Evolutionary conservation across 768 basidiomycete species (phyloP).

Genomic region (Russula lepida): DNA sequence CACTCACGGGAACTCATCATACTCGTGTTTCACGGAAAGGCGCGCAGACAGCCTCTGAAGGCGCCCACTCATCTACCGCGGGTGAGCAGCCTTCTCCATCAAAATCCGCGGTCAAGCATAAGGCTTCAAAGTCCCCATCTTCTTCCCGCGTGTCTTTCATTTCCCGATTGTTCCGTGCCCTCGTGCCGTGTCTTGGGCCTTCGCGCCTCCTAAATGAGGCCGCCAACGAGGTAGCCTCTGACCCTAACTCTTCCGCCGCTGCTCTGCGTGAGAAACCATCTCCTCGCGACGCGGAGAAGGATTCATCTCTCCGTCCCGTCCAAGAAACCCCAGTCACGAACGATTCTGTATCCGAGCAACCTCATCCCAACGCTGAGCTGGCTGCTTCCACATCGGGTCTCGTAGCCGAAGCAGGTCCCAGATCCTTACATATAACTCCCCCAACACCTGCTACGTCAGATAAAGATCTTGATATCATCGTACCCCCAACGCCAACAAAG

Average conservation of each 20-base stretch:
- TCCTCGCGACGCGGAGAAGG: conserved; percentile 23
- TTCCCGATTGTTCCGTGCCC: conserved; percentile 48
- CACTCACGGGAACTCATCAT: conserved; percentile 34
- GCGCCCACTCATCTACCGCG: conserved; percentile 28
- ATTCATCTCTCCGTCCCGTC: conserved; percentile 16
- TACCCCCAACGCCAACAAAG: conserved; percentile 45
- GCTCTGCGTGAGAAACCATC: conserved; percentile 26
- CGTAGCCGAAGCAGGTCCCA: conserved; percentile 14
- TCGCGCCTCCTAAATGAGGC: conserved; percentile 41
- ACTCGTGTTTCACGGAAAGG: conserved; percentile 29
- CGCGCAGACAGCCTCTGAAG: conserved; percentile 29
- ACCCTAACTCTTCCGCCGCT: conserved; percentile 19
- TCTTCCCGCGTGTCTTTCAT: conserved; percentile 46
- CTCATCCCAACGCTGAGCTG: conserved; percentile 5
- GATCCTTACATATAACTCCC: conserved; percentile 22
- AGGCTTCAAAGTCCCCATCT: conserved; percentile 25
- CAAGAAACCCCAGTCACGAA: conserved; percentile 22
- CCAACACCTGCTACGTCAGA: conserved; percentile 27
- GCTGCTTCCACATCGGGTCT: conserved; percentile 2
- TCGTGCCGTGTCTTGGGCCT: conserved; percentile 60
- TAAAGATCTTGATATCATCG: conserved; percentile 29
- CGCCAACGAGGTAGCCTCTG: conserved; percentile 25
- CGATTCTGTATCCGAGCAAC: conserved; percentile 16
- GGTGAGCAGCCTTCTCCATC: conserved; percentile 22
- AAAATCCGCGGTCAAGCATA: conserved; percentile 19